Conservation (phyloP, 2,329 filamentous ascomycete genomes). For the Fusarium torreyae region DNA sequence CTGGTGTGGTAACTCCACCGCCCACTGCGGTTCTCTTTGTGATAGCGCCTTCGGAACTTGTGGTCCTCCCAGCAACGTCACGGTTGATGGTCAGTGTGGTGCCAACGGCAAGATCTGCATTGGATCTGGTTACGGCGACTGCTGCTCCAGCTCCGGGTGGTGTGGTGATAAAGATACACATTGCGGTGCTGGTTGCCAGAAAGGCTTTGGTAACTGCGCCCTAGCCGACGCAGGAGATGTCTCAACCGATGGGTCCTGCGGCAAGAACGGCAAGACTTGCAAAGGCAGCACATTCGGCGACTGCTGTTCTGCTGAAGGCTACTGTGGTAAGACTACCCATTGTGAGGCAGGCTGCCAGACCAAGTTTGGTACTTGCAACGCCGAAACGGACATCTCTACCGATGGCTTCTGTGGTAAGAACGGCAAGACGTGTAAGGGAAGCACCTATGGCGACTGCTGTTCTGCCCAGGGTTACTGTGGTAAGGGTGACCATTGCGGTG, state of each 20-base stretch:
- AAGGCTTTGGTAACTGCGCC: constrained; percentile 7
- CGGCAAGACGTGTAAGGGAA: constrained; percentile 2
- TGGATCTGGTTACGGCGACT: constrained; percentile 5
- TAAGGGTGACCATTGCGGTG: background rate
- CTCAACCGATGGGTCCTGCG: constrained; percentile 10
- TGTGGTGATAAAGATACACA: background rate
- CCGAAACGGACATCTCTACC: background rate
- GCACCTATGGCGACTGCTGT: background rate
- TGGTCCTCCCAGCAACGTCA: constrained; percentile 13
- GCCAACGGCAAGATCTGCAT: constrained; percentile 10
- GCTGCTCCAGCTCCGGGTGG: constrained; percentile 1
- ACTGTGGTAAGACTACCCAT: background rate
- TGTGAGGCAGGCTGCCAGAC: constrained; percentile 9
- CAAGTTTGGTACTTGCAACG: constrained; percentile 4
- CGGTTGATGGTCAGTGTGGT: constrained; percentile 2
- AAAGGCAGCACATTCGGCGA: constrained; percentile 1
- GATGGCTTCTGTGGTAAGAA: constrained; percentile 5
- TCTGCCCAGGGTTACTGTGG: background rate
- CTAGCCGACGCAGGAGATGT: background rate
- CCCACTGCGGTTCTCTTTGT: constrained; percentile 3
- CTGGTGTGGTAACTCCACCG: constrained; percentile 16
- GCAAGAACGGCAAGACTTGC: constrained; percentile 14
- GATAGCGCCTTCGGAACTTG: constrained; percentile 6
- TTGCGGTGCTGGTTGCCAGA: constrained; percentile 12
- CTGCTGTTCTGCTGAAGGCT: background rate